Conservation (phyloP, 768 basidiomycete genomes). For the Pisolithus microcarpus region DNA sequence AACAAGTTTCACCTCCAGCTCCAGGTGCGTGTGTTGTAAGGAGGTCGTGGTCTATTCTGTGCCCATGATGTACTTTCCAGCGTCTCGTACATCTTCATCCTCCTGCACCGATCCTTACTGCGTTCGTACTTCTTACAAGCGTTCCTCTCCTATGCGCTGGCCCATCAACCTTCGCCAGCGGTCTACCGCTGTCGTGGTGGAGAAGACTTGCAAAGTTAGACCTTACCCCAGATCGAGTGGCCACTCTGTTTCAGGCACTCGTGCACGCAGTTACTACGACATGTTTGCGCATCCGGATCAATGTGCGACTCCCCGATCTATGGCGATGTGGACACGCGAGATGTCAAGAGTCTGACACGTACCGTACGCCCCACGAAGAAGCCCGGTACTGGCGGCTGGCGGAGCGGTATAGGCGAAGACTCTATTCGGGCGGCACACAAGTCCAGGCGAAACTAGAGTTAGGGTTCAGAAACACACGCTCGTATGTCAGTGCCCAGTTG, state of each 20-base stretch:
- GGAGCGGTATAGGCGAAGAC: conserved; percentile 18
- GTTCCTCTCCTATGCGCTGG: conserved; percentile 4
- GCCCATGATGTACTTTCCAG: neutral
- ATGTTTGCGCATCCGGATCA: conserved; percentile 12
- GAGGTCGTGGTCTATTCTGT: too few species aligned
- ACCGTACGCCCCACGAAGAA: conserved; percentile 20
- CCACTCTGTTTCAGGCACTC: conserved; percentile 8
- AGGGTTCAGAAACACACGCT: neutral
- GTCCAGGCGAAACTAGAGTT: neutral
- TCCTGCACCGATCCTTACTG: conserved; percentile 1
- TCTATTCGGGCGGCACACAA: conserved; percentile 17
- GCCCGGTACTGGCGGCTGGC: conserved; percentile 27
- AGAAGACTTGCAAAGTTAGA: neutral
- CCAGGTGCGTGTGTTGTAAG: too few species aligned
- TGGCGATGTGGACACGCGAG: conserved; percentile 5
- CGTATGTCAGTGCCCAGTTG: conserved; percentile 6
- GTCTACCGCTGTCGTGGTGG: conserved; percentile 4
- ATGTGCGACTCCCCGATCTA: conserved; percentile 3
- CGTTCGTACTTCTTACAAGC: conserved; percentile 8
- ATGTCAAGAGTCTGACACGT: conserved; percentile 7
- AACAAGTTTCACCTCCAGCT: too few species aligned
- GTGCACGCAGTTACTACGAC: conserved; percentile 9
- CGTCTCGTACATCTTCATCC: conserved; percentile 1
- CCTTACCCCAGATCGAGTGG: neutral
- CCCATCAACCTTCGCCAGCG: conserved; percentile 1